Percentiles rank a stretch among this genome's conserved stretches.
phyloP scores from a whole-genome alignment of 192 early-diverging fungal species.

The Coemansia umbellata region DNA sequence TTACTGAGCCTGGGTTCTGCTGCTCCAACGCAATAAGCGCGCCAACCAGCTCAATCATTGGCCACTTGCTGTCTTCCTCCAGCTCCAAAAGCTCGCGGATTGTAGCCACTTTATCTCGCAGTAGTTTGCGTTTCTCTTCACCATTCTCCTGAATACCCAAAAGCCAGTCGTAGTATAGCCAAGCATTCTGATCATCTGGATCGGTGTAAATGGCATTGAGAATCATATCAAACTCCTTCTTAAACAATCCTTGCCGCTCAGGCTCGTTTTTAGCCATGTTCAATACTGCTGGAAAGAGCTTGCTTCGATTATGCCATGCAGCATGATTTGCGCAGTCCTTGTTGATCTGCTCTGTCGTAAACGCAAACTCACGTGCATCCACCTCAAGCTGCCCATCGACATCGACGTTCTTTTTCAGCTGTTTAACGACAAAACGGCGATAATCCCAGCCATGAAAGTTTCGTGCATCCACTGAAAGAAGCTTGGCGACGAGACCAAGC shows the following conservation, averaged over 20 bases:
- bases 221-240: constrained; percentile 75
- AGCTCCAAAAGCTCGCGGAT: constrained; percentile 51
- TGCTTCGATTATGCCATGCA: constrained; percentile 97
- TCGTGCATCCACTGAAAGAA: constrained; percentile 83
- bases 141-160: constrained; percentile 54
- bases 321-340: constrained; percentile 95
- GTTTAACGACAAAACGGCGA: constrained; percentile 77
- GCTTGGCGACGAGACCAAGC: constrained; percentile 67
- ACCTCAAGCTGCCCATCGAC: constrained; percentile 12
- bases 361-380: constrained; percentile 73
- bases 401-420: constrained; percentile 14
- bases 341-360: constrained; percentile 83
- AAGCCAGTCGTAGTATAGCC: constrained; percentile 95
- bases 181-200: constrained; percentile 94
- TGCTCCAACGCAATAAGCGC: constrained; percentile 20
- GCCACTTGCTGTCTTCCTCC: constrained; percentile 44
- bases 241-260: constrained; percentile 22
- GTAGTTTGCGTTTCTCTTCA: constrained; percentile 17
- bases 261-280: not conserved
- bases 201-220: constrained; percentile 93
- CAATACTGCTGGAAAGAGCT: constrained; percentile 57
- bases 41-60: constrained; percentile 29
- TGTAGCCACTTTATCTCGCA: constrained; percentile 17
- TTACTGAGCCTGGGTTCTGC: constrained; percentile 7
- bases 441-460: constrained; percentile 99